These are phyloP conservation scores for Fusarium burgessii DNA, from an alignment of 2,329 filamentous ascomycete genomes.

Conservation along the genomic window DNA sequence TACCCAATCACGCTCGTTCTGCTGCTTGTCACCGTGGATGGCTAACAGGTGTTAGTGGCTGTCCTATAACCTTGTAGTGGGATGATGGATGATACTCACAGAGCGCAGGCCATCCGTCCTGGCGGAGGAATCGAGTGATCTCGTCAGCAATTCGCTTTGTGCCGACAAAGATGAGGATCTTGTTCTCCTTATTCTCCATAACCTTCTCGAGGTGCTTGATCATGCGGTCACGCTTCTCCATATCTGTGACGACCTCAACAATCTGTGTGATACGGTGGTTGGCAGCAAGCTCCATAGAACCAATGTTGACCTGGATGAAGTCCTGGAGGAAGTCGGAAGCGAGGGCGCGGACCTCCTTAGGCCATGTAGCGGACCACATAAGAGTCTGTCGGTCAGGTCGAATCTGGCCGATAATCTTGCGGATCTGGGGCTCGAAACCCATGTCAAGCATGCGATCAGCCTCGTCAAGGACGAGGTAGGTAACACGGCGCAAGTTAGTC, in stretches of 20 bases:
- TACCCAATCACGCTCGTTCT: constrained; percentile 99
- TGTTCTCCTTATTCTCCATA: constrained; percentile 96
- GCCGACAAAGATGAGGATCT: constrained; percentile 93
- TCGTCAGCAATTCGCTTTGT: constrained; percentile 97
- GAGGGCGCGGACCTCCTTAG: constrained; percentile 95
- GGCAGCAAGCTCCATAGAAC: constrained; percentile 93
- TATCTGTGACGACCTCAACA: constrained; percentile 94
- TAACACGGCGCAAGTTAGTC: constrained; percentile 97
- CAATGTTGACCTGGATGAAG: constrained; percentile 99
- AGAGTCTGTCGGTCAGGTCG: constrained; percentile 98
- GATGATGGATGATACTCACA: constrained; percentile 69
- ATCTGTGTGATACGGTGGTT: constrained; percentile 99
- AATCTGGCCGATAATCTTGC: constrained; percentile 98
- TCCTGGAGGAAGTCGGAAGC: constrained; percentile 91
- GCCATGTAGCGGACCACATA: constrained; percentile 99
- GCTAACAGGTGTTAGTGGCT: constrained; percentile 66
- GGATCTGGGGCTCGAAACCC: constrained; percentile 99
- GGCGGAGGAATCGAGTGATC: constrained; percentile 95
- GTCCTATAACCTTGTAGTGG: constrained; percentile 49
- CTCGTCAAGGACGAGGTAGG: constrained; percentile 97
- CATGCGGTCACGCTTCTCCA: constrained; percentile 98
- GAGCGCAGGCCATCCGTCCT: constrained; percentile 97
- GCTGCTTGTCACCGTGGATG: constrained; percentile 99
- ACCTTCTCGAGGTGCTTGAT: constrained; percentile 97
- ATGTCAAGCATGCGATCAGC: constrained; percentile 99